phyloP scores from a whole-genome alignment of 345 rosid species.

The Anacardium occidentale region DNA sequence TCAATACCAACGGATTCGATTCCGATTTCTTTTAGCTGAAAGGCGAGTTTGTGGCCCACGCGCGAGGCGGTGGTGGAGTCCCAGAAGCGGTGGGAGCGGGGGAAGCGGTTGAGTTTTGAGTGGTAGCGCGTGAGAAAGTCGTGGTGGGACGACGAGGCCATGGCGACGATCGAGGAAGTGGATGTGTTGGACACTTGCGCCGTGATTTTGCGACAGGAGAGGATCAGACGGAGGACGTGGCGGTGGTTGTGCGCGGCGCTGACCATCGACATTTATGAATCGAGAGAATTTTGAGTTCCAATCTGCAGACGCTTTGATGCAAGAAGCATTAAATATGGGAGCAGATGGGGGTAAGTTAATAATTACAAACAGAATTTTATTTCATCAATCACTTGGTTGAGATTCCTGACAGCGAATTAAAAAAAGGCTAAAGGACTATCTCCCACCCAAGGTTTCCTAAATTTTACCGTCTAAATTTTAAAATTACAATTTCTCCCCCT shows the following conservation, averaged over 20 bases:
- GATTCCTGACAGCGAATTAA: too few relatives aligned
- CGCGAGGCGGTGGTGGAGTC: constrained; percentile 68
- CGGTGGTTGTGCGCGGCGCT: constrained; percentile 22
- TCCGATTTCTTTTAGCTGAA: constrained; percentile 66
- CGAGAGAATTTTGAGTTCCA: neutral
- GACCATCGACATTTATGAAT: neutral
- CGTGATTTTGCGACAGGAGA: constrained; percentile 80
- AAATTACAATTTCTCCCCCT: too few relatives aligned
- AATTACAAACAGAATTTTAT: neutral
- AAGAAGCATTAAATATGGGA: neutral
- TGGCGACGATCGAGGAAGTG: constrained; percentile 68
- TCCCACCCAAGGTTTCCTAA: too few relatives aligned
- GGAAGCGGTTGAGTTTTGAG: constrained; percentile 58
- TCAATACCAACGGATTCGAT: constrained; percentile 50
- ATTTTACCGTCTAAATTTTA: too few relatives aligned
- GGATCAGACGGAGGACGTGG: constrained; percentile 73
- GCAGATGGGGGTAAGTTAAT: too few relatives aligned
- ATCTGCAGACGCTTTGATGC: neutral
- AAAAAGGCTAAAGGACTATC: too few relatives aligned
- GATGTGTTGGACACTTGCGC: constrained; percentile 71
- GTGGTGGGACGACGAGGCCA: constrained; percentile 83
- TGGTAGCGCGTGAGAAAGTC: constrained; percentile 67
- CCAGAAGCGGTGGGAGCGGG: constrained; percentile 52
- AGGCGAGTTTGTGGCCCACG: constrained; percentile 83
- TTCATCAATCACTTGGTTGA: neutral